Evolutionary conservation across 345 rosid genomes (phyloP).

Genomic region (Rhodomyrtus tomentosa): DNA sequence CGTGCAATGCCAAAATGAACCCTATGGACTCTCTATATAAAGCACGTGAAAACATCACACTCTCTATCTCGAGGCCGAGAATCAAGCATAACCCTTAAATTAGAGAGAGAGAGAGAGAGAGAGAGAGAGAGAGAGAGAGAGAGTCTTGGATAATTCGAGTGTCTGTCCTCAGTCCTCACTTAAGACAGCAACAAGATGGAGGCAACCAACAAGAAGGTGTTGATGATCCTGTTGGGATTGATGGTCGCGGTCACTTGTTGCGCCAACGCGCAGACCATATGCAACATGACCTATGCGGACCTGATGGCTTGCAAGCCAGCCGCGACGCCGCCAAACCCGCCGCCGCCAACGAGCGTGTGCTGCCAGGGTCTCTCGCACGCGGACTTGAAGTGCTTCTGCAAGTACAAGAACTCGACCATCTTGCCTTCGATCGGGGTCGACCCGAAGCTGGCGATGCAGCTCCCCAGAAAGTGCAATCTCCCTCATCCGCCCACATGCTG

Average conservation of each 20-base stretch:
- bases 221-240: not conserved
- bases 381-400: constrained; percentile 36
- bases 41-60: not conserved
- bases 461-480: constrained; percentile 37
- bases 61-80: not conserved
- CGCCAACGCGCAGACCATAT: constrained; percentile 22
- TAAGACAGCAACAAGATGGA: not conserved
- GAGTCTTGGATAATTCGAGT: not conserved
- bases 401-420: constrained; percentile 30
- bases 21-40: not conserved
- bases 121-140: not conserved
- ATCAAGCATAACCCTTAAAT: not conserved
- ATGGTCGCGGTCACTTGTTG: not conserved
- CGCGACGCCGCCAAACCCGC: constrained; percentile 32
- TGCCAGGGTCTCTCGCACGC: constrained; percentile 36
- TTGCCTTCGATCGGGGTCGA: constrained; percentile 45
- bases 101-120: not conserved
- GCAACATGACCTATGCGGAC: constrained; percentile 21
- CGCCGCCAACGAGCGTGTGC: constrained; percentile 22
- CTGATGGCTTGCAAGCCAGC: constrained; percentile 35
- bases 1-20: not conserved
- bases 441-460: constrained; percentile 47
- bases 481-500: constrained; percentile 29
- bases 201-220: not conserved
- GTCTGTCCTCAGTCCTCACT: not conserved